A percentile compares a stretch with the other conserved stretches of the same genome.
Evolutionary conservation across 2,329 filamentous ascomycete species (phyloP).

Genomic region (Davidsoniella virescens): DNA sequence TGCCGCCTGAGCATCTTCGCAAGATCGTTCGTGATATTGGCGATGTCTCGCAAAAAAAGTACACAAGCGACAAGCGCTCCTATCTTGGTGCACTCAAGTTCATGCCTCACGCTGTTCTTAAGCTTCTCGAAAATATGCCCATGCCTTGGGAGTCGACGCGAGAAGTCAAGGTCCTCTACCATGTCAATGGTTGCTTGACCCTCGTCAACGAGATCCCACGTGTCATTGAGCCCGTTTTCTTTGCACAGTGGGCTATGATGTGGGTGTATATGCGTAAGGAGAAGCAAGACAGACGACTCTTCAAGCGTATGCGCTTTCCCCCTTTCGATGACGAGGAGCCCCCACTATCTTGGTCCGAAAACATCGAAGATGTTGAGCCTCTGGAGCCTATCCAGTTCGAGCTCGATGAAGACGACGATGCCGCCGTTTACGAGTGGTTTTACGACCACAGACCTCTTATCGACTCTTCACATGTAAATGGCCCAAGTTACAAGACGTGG

Average conservation of each 20-base stretch:
- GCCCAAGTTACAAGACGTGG: slow-evolving; percentile 92
- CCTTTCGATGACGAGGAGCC: slow-evolving; percentile 98
- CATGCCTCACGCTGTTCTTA: slow-evolving; percentile 96
- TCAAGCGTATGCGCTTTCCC: slow-evolving; percentile 98
- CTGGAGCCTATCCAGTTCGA: slow-evolving; percentile 98
- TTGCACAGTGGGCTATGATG: slow-evolving; percentile 99
- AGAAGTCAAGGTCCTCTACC: slow-evolving; percentile 95
- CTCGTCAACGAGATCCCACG: slow-evolving; percentile 92
- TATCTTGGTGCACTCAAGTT: slow-evolving; percentile 96
- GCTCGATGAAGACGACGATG: slow-evolving; percentile 84
- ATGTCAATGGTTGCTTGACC: slow-evolving; percentile 93
- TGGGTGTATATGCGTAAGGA: slow-evolving; percentile 97
- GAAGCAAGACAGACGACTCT: slow-evolving; percentile 87
- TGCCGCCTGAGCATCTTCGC: slow-evolving; percentile 93
- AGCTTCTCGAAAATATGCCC: slow-evolving; percentile 96
- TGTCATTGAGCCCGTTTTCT: slow-evolving; percentile 94
- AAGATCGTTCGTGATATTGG: slow-evolving; percentile 98
- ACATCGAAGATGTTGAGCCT: slow-evolving; percentile 95
- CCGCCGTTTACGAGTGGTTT: slow-evolving; percentile 87
- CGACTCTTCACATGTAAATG: slow-evolving; percentile 88
- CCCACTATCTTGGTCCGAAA: slow-evolving; percentile 93
- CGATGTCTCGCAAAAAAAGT: slow-evolving; percentile 98
- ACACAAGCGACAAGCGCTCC: slow-evolving; percentile 94
- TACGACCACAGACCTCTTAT: slow-evolving; percentile 85
- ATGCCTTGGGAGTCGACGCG: slow-evolving; percentile 98